Evolutionary conservation across 2,329 filamentous ascomycete genomes (phyloP), one percentile per base, ranked within the genome.

Genomic region (Trichoderma sp.): DNA sequence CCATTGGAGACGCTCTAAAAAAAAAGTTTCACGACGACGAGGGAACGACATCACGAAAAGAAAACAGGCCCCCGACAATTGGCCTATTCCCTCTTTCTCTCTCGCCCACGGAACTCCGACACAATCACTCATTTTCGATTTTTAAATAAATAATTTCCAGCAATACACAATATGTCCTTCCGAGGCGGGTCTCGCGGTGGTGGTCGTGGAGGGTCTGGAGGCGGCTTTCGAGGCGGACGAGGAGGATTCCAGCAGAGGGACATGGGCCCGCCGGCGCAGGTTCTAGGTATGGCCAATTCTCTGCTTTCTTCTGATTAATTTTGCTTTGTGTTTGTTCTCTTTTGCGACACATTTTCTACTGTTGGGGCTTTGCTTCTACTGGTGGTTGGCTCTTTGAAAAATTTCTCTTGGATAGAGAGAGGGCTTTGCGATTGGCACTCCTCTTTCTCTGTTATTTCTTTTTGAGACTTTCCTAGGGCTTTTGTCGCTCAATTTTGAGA

Each of bases 241-340:
- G 81, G 81, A 74, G 80, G 81, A 71, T 82, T 79, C 79, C 79
- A 80, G 73, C 81, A 81, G 77, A 78, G 81, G 73, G 81, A 82
- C 74, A 79, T 82, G 76, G 81, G 81, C 53, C 81, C 81, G 70
- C 81, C 81, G 68, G 80, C 80, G 47, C 75, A 77, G 64, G 79
- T 82, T 61, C 77, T 82, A 66, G 81, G 80, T 81, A 80, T 50
- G 79, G 2, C 30, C 4, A n/a, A 9, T 28, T 17, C 23, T 23
- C 23, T n/a, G 4, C 9, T 17, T 17, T 30, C 8, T 20, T 12
- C n/a, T 62, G 23, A 20, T 36, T 13, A n/a, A 4, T 5, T 4
- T 13, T 23, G 8, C n/a, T 50, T 30, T 23, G 4, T 5, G 9
- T 9, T 43, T 34, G 7, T n/a, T 20, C 26, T 32, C 17, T 11